Base-by-base conservation (phyloP, 2,329 filamentous ascomycete species). In the Volutella citrinella region DNA sequence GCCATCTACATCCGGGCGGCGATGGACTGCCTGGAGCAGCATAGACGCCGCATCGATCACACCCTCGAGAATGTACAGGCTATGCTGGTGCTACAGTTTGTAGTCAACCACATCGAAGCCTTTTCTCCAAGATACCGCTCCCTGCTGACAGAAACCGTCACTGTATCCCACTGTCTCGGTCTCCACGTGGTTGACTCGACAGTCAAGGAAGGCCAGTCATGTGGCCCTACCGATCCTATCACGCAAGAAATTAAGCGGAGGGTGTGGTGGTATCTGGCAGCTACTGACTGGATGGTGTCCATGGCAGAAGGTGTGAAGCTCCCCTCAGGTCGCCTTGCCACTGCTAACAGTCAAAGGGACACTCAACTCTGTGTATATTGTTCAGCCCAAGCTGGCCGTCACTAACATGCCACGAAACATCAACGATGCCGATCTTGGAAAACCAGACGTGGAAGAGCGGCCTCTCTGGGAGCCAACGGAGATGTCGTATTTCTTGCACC, bases 371-470 rank as follows among this genome's bases (percentile, higher is more conserved):
- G 27, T 21, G 7, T 30, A 30, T 19, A 17, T 30, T 10, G 16
- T 30, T 19, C 27, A 30, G 12, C 18, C 27, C 6, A 30, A 30
- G 21, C 9, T 15, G 4, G 21, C 18, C 12, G 15, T n/a, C 21
- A 13, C 18, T 13, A 30, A 21, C 10, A 30, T 30, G 12, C 27
- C 27, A 10, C 19, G 27, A 15, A 17, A 30, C 21, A 30, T 30
- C n/a, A 30, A 30, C 14, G 27, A 30, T 19, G 27, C 13, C 12
- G 27, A 30, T 12, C 16, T 21, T 12, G 19, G 27, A 7, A 30
- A 30, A 13, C 27, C 27, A 3, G 11, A 30, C n/a, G 21, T 30
- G 7, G 21, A 30, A 21, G 27, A 30, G n/a, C 27, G 27, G 27
- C 27, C 27, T 19, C 11, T 30, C 7, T 30, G 17, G 10, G 27